Conservation (phyloP, 2,329 filamentous ascomycete genomes). For the Ophioceras dolichostomum region DNA sequence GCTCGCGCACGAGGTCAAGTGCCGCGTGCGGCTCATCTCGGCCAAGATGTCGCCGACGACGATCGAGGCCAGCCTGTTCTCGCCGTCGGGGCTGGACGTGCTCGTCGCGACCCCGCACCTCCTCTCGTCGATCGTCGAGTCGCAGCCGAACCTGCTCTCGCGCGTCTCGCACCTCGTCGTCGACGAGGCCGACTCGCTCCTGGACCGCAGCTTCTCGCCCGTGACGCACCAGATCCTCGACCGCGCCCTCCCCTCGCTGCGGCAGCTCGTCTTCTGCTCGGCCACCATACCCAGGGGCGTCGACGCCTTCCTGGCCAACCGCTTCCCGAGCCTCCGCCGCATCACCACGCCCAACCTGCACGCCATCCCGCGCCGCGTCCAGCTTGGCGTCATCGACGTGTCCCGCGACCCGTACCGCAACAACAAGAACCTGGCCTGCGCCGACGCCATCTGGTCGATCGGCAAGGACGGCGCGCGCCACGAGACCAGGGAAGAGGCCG, state of each 20-base stretch:
- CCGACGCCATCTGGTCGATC: conserved; percentile 89
- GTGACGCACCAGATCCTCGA: conserved; percentile 76
- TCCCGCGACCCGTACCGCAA: conserved; percentile 87
- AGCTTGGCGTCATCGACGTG: conserved; percentile 86
- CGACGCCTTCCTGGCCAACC: conserved; percentile 69
- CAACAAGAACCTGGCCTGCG: conserved; percentile 87
- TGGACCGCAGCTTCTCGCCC: conserved; percentile 85
- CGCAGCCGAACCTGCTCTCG: conserved; percentile 85
- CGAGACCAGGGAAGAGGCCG: conserved; percentile 39
- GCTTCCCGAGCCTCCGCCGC: conserved; percentile 72
- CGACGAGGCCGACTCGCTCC: conserved; percentile 91
- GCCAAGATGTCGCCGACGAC: conserved; percentile 63
- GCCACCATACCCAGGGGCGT: conserved; percentile 88
- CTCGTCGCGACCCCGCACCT: conserved; percentile 83
- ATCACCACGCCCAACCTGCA: conserved; percentile 94
- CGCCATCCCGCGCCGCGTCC: conserved; percentile 86
- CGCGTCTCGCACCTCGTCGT: conserved; percentile 79
- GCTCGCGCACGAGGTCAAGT: conserved; percentile 77
- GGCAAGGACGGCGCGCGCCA: conserved; percentile 58
- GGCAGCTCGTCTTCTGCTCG: conserved; percentile 85
- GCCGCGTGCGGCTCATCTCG: conserved; percentile 72
- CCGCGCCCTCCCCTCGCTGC: conserved; percentile 65
- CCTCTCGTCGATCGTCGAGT: conserved; percentile 74
- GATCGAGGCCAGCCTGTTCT: conserved; percentile 78
- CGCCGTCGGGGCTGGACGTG: conserved; percentile 69